Evolutionary conservation across 495 filamentous ascomycete genomes (phyloP).

Genomic region (Acidomyces sp.): DNA sequence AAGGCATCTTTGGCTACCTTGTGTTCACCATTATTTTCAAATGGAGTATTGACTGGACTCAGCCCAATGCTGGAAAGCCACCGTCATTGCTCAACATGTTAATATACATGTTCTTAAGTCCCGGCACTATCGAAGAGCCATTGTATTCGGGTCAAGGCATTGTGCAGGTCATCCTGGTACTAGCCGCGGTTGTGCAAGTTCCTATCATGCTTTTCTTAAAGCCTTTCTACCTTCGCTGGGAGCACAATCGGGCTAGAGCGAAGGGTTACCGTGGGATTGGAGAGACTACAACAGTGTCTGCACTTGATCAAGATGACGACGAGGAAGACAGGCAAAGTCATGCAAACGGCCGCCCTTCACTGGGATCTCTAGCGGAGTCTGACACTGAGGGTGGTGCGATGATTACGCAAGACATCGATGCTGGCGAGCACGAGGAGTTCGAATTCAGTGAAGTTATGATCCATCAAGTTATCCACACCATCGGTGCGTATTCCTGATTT

Average conservation of each 20-base stretch:
- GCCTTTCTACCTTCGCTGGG: constrained; percentile 81
- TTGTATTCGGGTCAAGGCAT: constrained; percentile 64
- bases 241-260: constrained; percentile 78
- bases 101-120: constrained; percentile 97
- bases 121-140: constrained; percentile 55
- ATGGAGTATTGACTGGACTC: constrained; percentile 89
- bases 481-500: constrained; percentile 65
- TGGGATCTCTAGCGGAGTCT: constrained; percentile 66
- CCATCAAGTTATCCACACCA: constrained; percentile 97
- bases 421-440: constrained; percentile 73
- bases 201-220: constrained; percentile 88
- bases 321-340: constrained; percentile 35
- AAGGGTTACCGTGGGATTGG: constrained; percentile 86
- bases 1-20: constrained; percentile 95
- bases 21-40: constrained; percentile 92
- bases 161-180: constrained; percentile 67
- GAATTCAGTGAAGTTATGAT: constrained; percentile 96
- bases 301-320: constrained; percentile 73
- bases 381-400: constrained; percentile 73
- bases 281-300: constrained; percentile 71
- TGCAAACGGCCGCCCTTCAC: constrained; percentile 49
- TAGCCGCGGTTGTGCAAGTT: constrained; percentile 74
- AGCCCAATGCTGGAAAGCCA: constrained; percentile 46
- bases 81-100: constrained; percentile 95
- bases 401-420: constrained; percentile 72